Evolutionary conservation across 2,329 filamentous ascomycete species (phyloP).

Genomic region (Fusarium keratoplasticum): DNA sequence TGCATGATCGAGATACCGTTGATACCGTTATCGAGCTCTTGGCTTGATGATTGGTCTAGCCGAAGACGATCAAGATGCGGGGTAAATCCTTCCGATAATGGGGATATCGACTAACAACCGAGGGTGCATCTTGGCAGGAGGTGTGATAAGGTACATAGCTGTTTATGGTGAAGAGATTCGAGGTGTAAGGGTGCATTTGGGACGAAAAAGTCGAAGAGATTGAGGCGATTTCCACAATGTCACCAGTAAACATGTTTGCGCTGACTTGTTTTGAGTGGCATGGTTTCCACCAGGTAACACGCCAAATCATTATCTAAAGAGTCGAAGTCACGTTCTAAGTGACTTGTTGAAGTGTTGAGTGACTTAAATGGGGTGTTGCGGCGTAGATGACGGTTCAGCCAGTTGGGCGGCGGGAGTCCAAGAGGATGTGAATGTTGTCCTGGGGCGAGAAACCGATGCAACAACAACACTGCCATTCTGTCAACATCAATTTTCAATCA

Average conservation of each 20-base stretch:
- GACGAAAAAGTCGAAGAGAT: not conserved
- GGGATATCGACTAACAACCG: not conserved
- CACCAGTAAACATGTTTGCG: not conserved
- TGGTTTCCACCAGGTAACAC: not conserved
- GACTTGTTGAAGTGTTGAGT: not conserved
- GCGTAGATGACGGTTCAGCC: not conserved
- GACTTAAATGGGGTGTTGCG: not conserved
- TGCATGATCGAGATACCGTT: not conserved
- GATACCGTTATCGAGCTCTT: not conserved
- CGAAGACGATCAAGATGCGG: not conserved
- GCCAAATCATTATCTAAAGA: not conserved
- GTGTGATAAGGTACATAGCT: not conserved
- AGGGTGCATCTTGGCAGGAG: not conserved
- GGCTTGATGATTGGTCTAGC: not conserved
- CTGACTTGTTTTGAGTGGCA: not conserved
- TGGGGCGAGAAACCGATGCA: not conserved
- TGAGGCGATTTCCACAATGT: not conserved
- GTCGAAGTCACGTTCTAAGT: not conserved
- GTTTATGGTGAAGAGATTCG: not conserved
- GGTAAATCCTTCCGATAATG: not conserved
- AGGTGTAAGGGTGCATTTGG: not conserved
- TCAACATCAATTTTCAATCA: not conserved
- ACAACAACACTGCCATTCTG: not conserved
- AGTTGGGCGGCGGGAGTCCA: not conserved
- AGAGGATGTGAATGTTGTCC: not conserved